Base-by-base conservation (phyloP, 2,329 filamentous ascomycete species). In the Stenocarpella maydis region DNA sequence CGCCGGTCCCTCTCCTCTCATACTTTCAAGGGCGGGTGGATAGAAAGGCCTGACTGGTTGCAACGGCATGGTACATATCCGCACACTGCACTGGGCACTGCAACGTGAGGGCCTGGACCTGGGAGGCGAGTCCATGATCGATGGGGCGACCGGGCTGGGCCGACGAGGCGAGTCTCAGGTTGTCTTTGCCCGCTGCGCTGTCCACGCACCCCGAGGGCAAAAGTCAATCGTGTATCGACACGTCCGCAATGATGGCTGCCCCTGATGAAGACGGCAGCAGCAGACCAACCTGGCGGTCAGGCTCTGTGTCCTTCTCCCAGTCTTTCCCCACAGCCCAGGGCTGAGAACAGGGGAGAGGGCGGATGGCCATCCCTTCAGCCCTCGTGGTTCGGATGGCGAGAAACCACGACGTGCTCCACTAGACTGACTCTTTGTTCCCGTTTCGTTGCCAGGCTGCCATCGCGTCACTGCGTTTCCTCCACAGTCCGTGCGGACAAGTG, bases 91-190 rank as follows among this genome's bases (percentile, higher is more conserved):
- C n/a, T n/a, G n/a, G 50, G 9, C 31, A 37, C 34, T 37, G 31
- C 24, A 7, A 31, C 52, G 37, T 21, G 4, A 26, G 7, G 21
- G 21, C 58, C 58, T 7, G 37, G 58, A 63, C 58, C 58, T 37
- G 58, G 58, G 15, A 24, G 19, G 41, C 31, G 26, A 63, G 37
- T 24, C 43, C 43, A 63, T 63, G 58, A 63, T 17, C 49, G 58
- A 63, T 63, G 28, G 58, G 37, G 58, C 58, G 58, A 63, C 49
- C 58, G 58, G 58, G 58, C 58, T 63, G 58, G 37, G 43, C 58
- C 58, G 58, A 49, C 43, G 43, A 63, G 43, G 43, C 58, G 28
- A 63, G 58, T 63, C 58, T 47, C 58, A 47, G 41, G 58, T 34
- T 47, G 58, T 21, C 37, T 8, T 37, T 24, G 19, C 26, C 1